Evolutionary conservation across 768 basidiomycete species (phyloP), one percentile per base, ranked within the genome.

Genomic region (Chlorophyllum brunneum): DNA sequence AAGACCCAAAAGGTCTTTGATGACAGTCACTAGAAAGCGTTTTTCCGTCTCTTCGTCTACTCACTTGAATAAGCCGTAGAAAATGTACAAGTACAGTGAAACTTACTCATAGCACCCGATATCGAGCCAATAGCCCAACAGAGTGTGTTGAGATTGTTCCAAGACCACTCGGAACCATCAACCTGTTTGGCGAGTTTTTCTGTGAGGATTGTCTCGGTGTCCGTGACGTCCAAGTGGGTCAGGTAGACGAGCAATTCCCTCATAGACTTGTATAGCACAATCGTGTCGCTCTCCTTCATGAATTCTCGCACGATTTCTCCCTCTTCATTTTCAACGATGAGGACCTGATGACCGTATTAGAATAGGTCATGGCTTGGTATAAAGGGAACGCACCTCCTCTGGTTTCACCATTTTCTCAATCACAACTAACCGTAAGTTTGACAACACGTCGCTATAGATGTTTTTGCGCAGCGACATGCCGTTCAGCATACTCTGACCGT

Each of bases 41-140:
- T 98, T 98, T 74, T 99, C 97, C 2, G 94, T 93, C 66, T 99
- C 95, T 73, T 99, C 97, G 62, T 97, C 95, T 98, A 57, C 48
- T 42, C 42, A 49, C 8, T 24, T 29, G 37, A 1, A 53, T 48
- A 46, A 42, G 48, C 30, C 15, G 31, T 44, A n/a, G 10, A 34
- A 13, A 20, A 47, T 36, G 36, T 41, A 4, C 1, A 26, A 1
- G n/a, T 18, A 29, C 34, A 10, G 13, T 8, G 54, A 18, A 74
- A 79, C 91, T 67, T 63, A 95, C 95, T 98, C 97, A 98, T 99
- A 2, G 95, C 95, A 37, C 95, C 94, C 18, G 95, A 98, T 56
- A 99, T 98, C 1, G 95, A 98, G 54, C 97, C 97, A 61, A 98
- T 99, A 48, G 97, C 97, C 97, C 97, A 99, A 70, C 97, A 99